Percentiles rank a stretch among this genome's conserved stretches.
phyloP scores from a whole-genome alignment of 148 eudicot genomes.

The Heliamphora exappendiculata region DNA sequence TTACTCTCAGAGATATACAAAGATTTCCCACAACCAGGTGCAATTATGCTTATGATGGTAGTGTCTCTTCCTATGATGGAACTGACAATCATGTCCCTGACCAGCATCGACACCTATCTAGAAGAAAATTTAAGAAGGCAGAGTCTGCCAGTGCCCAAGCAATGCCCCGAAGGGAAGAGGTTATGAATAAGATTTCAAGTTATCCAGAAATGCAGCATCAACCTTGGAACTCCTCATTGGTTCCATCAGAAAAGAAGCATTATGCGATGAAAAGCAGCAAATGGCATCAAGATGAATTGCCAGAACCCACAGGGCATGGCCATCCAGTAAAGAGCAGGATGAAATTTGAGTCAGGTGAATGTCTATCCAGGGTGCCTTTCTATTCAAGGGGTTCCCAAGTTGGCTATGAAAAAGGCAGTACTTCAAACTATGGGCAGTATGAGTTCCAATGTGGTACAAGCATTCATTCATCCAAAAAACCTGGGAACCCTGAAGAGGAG shows the following conservation, averaged over 20 bases:
- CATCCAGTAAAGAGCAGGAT: constrained; percentile 19
- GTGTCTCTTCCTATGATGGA: constrained; percentile 73
- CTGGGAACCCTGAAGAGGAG: constrained; percentile 30
- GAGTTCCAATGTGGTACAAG: constrained; percentile 21
- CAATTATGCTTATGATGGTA: constrained; percentile 51
- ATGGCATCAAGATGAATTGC: constrained; percentile 21
- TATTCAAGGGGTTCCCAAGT: constrained; percentile 25
- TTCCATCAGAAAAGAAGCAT: constrained; percentile 21
- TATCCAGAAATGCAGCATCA: constrained; percentile 20
- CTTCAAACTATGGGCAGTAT: constrained; percentile 32
- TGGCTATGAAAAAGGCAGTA: constrained; percentile 37
- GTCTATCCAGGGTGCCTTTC: constrained; percentile 27
- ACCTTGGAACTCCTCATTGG: constrained; percentile 16
- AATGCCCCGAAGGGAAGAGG: constrained; percentile 17
- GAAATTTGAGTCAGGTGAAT: constrained; percentile 18
- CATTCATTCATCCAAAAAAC: constrained; percentile 20
- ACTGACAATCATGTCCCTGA: constrained; percentile 39
- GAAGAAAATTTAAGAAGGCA: constrained; percentile 25
- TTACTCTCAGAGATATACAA: constrained; percentile 8
- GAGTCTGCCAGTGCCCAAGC: constrained; percentile 10
- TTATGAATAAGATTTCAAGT: constrained; percentile 3
- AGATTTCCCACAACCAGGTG: constrained; percentile 29
- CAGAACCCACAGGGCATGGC: constrained; percentile 15
- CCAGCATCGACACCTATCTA: constrained; percentile 10
- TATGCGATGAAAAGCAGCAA: constrained; percentile 19